A percentile compares a stretch with the other conserved stretches of the same genome.
These are phyloP conservation scores for Wickerhamomyces sp. DNA, from an alignment of 1,139 yeast genomes.

Conservation along the genomic window DNA sequence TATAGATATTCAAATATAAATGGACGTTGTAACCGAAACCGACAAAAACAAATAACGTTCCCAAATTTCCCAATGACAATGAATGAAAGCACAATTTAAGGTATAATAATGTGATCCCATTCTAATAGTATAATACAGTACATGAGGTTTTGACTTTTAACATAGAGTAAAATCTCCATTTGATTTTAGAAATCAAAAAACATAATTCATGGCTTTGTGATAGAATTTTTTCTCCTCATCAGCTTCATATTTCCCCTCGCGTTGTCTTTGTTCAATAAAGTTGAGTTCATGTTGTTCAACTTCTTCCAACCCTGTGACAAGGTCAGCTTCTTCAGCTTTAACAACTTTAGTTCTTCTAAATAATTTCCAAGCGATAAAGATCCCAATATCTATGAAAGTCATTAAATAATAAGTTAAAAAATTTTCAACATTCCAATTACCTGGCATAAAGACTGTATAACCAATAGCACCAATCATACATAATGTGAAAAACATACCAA, in stretches of 20 bases:
- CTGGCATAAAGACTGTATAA: constrained; percentile 60
- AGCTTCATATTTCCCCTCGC: constrained; percentile 1
- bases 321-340: constrained; percentile 47
- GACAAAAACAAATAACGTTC: too few species aligned
- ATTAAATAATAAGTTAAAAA: constrained; percentile 62
- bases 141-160: too few species aligned
- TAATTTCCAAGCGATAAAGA: constrained; percentile 53
- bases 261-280: constrained; percentile 23
- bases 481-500: constrained; percentile 40
- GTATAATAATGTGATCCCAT: too few species aligned
- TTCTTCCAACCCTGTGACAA: constrained; percentile 48
- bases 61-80: too few species aligned
- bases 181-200: too few species aligned
- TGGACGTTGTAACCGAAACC: too few species aligned
- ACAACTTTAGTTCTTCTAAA: constrained; percentile 46
- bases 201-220: constrained; percentile 4
- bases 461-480: constrained; percentile 62
- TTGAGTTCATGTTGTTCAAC: constrained; percentile 46
- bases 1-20: too few species aligned
- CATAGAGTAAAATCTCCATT: too few species aligned
- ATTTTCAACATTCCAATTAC: constrained; percentile 52
- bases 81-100: too few species aligned
- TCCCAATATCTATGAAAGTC: constrained; percentile 55
- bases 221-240: constrained; percentile 1
- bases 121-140: too few species aligned